Evolutionary conservation across 2,329 filamentous ascomycete species (phyloP).

Genomic region (Mycosphaerella sp.): DNA sequence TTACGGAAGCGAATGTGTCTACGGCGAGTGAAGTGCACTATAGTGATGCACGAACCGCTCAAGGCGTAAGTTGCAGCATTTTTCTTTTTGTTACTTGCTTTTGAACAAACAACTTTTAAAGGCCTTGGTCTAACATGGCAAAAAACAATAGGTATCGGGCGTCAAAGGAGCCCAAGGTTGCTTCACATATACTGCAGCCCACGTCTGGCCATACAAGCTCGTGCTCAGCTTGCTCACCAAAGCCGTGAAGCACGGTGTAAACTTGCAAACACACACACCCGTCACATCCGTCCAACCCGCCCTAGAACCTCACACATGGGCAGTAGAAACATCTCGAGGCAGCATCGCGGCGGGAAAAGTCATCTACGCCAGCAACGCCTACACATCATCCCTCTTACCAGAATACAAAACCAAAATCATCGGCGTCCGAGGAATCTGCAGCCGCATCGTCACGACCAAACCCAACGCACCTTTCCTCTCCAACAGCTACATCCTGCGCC

Average conservation of each 20-base stretch:
- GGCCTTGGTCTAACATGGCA: neutral
- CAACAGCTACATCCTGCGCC: slow-evolving; percentile 26
- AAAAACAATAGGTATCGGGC: slow-evolving; percentile 30
- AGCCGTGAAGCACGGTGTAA: slow-evolving; percentile 47
- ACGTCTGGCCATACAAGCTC: slow-evolving; percentile 31
- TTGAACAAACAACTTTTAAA: neutral
- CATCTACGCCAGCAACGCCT: slow-evolving; percentile 29
- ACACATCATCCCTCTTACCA: slow-evolving; percentile 28
- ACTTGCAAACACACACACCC: slow-evolving; percentile 67
- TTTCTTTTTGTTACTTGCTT: neutral
- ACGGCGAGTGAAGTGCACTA: slow-evolving; percentile 31
- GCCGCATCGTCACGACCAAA: slow-evolving; percentile 11
- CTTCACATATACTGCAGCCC: slow-evolving; percentile 46
- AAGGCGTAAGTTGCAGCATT: slow-evolving; percentile 23
- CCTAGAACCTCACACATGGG: slow-evolving; percentile 9
- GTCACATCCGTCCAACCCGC: slow-evolving; percentile 72
- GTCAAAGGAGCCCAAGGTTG: slow-evolving; percentile 36
- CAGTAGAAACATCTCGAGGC: slow-evolving; percentile 21
- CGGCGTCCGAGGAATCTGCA: slow-evolving; percentile 46
- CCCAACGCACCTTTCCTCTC: slow-evolving; percentile 21
- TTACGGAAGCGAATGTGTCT: slow-evolving; percentile 28
- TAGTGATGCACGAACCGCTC: slow-evolving; percentile 26
- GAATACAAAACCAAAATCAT: slow-evolving; percentile 32
- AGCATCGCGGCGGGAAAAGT: slow-evolving; percentile 30
- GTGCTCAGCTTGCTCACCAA: slow-evolving; percentile 23